Conservation (phyloP, 2,329 filamentous ascomycete genomes). For the Alternaria incomplexa region DNA sequence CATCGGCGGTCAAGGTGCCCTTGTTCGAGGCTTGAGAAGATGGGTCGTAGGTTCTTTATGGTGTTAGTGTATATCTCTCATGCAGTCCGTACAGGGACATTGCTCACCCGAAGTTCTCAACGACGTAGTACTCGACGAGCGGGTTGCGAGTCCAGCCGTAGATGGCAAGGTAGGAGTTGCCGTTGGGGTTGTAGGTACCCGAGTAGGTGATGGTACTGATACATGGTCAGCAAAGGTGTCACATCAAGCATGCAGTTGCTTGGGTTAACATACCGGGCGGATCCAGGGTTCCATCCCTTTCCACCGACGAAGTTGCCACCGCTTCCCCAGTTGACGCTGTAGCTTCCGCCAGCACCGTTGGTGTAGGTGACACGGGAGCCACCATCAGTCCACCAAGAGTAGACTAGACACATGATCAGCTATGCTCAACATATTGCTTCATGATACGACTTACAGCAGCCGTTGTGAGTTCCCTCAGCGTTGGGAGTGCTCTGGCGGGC, state of each 20-base stretch:
- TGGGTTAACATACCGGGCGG: constrained; percentile 51
- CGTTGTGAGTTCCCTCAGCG: constrained; percentile 60
- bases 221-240: not conserved
- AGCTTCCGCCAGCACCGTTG: constrained; percentile 59
- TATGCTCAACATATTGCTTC: not conserved
- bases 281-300: constrained; percentile 65
- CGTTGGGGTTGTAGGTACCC: constrained; percentile 42
- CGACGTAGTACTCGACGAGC: constrained; percentile 60
- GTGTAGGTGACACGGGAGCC: constrained; percentile 60
- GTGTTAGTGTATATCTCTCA: not conserved
- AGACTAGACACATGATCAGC: constrained; percentile 35
- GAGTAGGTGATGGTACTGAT: constrained; percentile 43
- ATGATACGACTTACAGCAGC: constrained; percentile 53
- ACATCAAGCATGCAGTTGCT: constrained; percentile 1
- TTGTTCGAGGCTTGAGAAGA: constrained; percentile 51
- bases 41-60: constrained; percentile 52
- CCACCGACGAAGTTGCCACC: constrained; percentile 64
- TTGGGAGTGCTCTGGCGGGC: constrained; percentile 52
- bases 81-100: not conserved
- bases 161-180: constrained; percentile 58
- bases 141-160: constrained; percentile 65
- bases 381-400: constrained; percentile 66
- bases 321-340: constrained; percentile 58
- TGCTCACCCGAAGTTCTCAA: constrained; percentile 57
- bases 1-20: constrained; percentile 40